These are phyloP conservation scores for Lentinula novae-zelandiae DNA, from an alignment of 1,284 basidiomycete species.

Conservation along the genomic window DNA sequence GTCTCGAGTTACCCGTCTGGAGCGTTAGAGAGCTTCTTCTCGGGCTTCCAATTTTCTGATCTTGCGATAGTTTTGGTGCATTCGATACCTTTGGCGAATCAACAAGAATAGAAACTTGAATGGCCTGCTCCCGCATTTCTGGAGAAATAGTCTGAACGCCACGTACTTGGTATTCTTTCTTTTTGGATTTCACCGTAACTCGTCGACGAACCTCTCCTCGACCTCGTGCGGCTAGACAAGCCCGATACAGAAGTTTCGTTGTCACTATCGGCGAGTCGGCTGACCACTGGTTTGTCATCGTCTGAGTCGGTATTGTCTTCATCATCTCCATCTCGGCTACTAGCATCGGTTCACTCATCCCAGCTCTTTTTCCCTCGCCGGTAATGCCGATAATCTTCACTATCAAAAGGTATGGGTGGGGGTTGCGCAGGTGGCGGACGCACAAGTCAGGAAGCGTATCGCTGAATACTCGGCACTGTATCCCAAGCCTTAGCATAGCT, in stretches of 20 bases:
- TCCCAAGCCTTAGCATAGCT: conserved; percentile 83
- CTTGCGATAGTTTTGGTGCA: conserved; percentile 15
- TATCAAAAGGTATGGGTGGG: conserved; percentile 44
- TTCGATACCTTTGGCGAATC: conserved; percentile 21
- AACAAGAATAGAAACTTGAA: conserved; percentile 42
- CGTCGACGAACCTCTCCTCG: conserved; percentile 36
- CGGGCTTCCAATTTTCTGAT: conserved; percentile 7
- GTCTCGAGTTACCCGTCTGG: conserved; percentile 17
- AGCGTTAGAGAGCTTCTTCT: conserved; percentile 8
- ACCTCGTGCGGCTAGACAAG: conserved; percentile 25
- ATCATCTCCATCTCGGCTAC: conserved; percentile 77
- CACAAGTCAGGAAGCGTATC: conserved; percentile 65
- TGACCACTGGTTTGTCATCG: conserved; percentile 30
- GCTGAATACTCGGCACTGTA: conserved; percentile 69
- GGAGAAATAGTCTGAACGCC: conserved; percentile 59
- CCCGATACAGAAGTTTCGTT: conserved; percentile 25
- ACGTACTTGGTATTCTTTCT: conserved; percentile 52
- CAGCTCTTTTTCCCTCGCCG: conserved; percentile 36
- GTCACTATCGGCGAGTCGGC: conserved; percentile 33
- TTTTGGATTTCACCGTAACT: conserved; percentile 32
- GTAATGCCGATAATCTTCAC: conserved; percentile 36
- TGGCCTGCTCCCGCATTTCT: conserved; percentile 45
- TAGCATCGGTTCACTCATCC: conserved; percentile 57
- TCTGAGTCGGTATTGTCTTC: conserved; percentile 75
- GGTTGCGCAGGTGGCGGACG: conserved; percentile 40